Base-by-base conservation (phyloP, 208 protist genomes). In the Crithidia expoeki region DNA sequence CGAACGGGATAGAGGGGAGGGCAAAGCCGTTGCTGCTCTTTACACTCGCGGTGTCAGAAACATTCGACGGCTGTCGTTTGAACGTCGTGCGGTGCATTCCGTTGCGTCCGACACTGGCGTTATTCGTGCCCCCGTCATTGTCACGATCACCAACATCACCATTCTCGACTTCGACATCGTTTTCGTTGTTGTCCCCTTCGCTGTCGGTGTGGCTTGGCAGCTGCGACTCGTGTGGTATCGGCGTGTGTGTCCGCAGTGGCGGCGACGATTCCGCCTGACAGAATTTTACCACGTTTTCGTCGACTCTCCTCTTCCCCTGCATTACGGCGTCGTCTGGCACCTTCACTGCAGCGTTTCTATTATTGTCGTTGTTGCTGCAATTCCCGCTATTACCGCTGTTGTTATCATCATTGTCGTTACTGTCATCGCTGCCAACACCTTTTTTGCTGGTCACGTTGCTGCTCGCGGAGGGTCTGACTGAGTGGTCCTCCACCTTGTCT, bases 271-370 rank as follows among this genome's bases (percentile, higher is more conserved):
- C 58, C 25, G 25, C 19, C 11, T 52, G 46, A 5, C 60, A 46
- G 4, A 46, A 52, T 28, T 64, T 64, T 9, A 64, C 58, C 16
- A 64, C 58, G 27, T 38, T 46, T 28, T 65, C 60, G 5, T 46
- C 46, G 17, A 65, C 46, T 16, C 34, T 52, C 2, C n/a, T 25
- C 19, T 9, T 38, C 21, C 27, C 46, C 17, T 16, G 28, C 36
- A 12, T 9, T 12, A 14, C 14, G 1, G 4, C 47, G 12, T 40
- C 46, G 11, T 55, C 46, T 3, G 30, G 60, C 30, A 55, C 32
- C 32, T 65, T 65, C 0, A 55, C 32, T 0, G 42, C 36, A 10
- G 52, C 21, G 58, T 64, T 64, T 2, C 36, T 49, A 17, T 23
- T 49, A 7, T 21, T 17, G 44, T 4, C 10, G 58, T 7, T 6